Conservation (phyloP, 2,329 filamentous ascomycete species). For the Paecilomyces sp. region DNA sequence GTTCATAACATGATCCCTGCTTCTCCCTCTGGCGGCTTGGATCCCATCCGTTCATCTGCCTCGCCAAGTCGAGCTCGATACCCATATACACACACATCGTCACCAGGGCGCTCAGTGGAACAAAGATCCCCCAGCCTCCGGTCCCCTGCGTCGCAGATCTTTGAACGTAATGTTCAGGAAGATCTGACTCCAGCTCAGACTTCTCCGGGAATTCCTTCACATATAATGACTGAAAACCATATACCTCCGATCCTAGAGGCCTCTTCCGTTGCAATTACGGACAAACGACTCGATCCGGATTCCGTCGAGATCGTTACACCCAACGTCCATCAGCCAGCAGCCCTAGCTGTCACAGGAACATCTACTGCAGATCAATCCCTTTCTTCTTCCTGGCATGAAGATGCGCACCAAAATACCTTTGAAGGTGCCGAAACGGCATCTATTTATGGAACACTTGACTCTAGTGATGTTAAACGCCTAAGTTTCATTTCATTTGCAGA, state of each 20-base stretch:
- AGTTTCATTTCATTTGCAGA: slow-evolving; percentile 97
- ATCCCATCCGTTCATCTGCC: slow-evolving; percentile 41
- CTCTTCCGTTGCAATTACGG: slow-evolving; percentile 85
- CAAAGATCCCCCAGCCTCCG: slow-evolving; percentile 67
- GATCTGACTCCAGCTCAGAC: slow-evolving; percentile 58
- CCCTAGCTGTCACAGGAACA: slow-evolving; percentile 53
- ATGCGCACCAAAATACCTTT: slow-evolving; percentile 48
- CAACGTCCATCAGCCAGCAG: slow-evolving; percentile 71
- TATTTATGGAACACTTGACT: slow-evolving; percentile 72
- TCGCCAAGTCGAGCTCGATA: slow-evolving; percentile 25
- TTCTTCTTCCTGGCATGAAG: slow-evolving; percentile 38
- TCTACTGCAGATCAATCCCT: slow-evolving; percentile 30
- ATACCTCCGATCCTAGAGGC: slow-evolving; percentile 89
- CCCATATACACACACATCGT: slow-evolving; percentile 46
- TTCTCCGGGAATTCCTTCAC: slow-evolving; percentile 81
- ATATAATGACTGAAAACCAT: slow-evolving; percentile 89
- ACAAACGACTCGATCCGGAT: slow-evolving; percentile 75
- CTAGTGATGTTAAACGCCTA: slow-evolving; percentile 69
- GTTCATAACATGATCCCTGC: slow-evolving; percentile 5
- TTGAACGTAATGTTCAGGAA: slow-evolving; percentile 92
- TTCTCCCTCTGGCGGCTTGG: slow-evolving; percentile 18
- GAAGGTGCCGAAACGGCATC: slow-evolving; percentile 60
- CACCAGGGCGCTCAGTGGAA: slow-evolving; percentile 57
- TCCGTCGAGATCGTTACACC: slow-evolving; percentile 90
- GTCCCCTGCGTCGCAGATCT: slow-evolving; percentile 75